Base-by-base conservation (phyloP, 192 early-diverging fungal species). In the Linderina pennispora region DNA sequence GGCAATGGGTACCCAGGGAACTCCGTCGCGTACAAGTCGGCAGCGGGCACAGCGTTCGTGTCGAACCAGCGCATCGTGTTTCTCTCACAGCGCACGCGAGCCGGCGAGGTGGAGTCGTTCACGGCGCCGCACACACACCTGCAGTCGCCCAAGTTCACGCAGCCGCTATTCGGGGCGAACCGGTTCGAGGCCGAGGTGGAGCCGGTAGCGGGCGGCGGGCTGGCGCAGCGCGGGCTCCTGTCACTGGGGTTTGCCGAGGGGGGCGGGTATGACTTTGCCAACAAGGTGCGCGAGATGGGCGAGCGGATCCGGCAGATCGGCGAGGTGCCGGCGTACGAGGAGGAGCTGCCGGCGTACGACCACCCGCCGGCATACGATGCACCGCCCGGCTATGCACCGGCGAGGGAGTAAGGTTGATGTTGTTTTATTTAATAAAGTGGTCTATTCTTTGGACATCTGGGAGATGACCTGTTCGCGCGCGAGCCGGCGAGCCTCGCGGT, bases 61-160 rank as follows among this genome's bases (percentile, higher is more conserved):
- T 70, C 66, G 3, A 70, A 70, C 66, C 55, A 70, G 21, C 66
- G 66, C 51, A 52, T 63, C 8, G 55, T 70, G 13, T 70, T 46
- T 39, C 51, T 70, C 14, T 41, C 66, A 4, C 36, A 28, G 22
- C 36, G 26, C 20, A 55, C 66, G 3, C 62, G 59, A 9, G 45
- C 61, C 23, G 11, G 11, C 11, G 28, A 5, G 0, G 34, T 70
- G 42, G 58, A 63, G 40, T 62, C 59, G 26, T 70, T 62, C 28
- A 70, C 59, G 2, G 50, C 55, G 13, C 59, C 59, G 23, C 66
- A 70, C 23, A 21, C 43, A 3, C 58, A 48, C 40, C 20, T 70
- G 39, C 38, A 21, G 1, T 47, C 62, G 31, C 25, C 40, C 11
- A 45, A 49, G 47, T 70, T 62, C 43, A 35, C 23, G 0, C 60